Conservation (phyloP, 352 stramenopile genomes). For the Pythium phragmiticola region DNA sequence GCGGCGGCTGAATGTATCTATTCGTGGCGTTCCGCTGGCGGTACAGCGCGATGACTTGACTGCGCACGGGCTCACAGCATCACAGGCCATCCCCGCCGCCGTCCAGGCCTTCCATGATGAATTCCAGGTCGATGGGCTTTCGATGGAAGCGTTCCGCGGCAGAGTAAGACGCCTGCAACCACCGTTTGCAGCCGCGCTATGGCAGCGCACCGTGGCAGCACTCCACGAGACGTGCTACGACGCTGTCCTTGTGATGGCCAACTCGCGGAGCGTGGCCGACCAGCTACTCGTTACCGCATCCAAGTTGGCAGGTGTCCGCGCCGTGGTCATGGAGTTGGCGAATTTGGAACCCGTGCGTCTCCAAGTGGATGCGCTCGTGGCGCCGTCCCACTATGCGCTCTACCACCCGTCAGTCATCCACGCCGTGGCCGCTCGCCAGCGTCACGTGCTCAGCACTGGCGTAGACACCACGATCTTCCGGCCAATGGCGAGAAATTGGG, state of each 20-base stretch:
- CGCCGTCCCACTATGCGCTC: constrained; percentile 52
- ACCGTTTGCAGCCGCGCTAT: constrained; percentile 29
- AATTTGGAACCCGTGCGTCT: constrained; percentile 42
- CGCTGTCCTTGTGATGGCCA: constrained; percentile 50
- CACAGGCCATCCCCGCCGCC: constrained; percentile 4
- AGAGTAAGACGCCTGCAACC: constrained; percentile 27
- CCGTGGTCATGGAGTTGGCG: constrained; percentile 51
- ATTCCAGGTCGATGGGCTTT: constrained; percentile 7
- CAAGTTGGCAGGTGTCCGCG: constrained; percentile 33
- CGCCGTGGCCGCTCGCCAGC: constrained; percentile 25
- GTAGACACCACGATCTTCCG: constrained; percentile 39
- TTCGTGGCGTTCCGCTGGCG: constrained; percentile 25
- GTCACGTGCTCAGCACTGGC: constrained; percentile 43
- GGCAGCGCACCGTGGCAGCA: constrained; percentile 26
- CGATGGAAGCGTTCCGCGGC: neutral
- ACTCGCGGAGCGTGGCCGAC: constrained; percentile 37
- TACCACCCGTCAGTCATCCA: constrained; percentile 40
- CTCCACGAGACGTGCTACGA: constrained; percentile 31
- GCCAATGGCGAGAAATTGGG: constrained; percentile 5
- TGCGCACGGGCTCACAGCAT: neutral
- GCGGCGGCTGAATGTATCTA: constrained; percentile 31
- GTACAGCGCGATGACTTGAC: constrained; percentile 6
- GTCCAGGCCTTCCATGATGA: constrained; percentile 17
- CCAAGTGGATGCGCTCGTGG: constrained; percentile 45
- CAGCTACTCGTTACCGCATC: constrained; percentile 35